Conservation (phyloP, 2,329 filamentous ascomycete genomes). For the Fusarium secorum region DNA sequence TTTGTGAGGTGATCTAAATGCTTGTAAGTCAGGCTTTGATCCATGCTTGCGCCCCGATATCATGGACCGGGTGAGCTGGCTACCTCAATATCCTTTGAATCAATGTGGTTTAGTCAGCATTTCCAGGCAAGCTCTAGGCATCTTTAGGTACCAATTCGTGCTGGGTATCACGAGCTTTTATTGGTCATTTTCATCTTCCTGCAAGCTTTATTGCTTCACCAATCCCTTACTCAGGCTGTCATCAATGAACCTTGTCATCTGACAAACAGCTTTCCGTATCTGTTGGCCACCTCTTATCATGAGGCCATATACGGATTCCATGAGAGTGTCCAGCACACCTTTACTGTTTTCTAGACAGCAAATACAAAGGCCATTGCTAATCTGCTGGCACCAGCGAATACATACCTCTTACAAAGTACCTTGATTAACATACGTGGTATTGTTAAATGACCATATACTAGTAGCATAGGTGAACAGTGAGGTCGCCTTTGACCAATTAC, state of each 20-base stretch:
- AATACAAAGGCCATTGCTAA: background rate
- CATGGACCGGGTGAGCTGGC: slow-evolving; percentile 8
- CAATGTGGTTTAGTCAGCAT: slow-evolving; percentile 25
- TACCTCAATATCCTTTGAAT: background rate
- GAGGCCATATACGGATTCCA: background rate
- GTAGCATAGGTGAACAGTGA: background rate
- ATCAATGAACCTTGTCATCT: background rate
- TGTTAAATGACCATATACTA: background rate
- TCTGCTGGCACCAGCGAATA: slow-evolving; percentile 7
- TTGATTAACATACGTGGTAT: background rate
- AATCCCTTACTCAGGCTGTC: background rate
- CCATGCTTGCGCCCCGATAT: slow-evolving; percentile 18
- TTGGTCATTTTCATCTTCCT: slow-evolving; percentile 1
- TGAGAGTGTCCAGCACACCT: background rate
- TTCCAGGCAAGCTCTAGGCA: slow-evolving; percentile 4
- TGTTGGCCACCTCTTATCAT: background rate
- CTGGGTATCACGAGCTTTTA: background rate
- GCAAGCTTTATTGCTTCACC: background rate
- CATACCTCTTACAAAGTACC: background rate
- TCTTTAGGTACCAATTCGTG: slow-evolving; percentile 23
- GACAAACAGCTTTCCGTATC: background rate
- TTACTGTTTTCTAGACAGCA: background rate
- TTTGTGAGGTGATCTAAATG: slow-evolving; percentile 7
- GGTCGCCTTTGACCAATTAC: background rate
- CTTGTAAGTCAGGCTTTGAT: slow-evolving; percentile 1